Percentiles rank a stretch among this genome's conserved stretches.
Evolutionary conservation across 257 asterid genomes (phyloP).

Genomic region (Solanum peruvianum): DNA sequence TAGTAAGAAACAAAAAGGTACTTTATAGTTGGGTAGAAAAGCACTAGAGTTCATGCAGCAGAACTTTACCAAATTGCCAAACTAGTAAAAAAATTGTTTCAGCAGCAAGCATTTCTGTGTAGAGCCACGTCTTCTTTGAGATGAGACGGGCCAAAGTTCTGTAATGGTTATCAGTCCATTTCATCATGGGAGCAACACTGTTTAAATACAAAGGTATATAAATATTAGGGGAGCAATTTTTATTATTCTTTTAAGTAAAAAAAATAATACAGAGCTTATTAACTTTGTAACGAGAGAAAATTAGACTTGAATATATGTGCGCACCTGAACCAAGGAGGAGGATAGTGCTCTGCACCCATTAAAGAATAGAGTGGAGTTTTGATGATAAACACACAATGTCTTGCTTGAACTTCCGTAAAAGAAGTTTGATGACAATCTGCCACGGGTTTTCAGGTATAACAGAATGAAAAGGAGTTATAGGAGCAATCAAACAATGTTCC

Average conservation of each 20-base stretch:
- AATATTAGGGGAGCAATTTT: background rate
- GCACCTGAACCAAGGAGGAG: slow-evolving; percentile 90
- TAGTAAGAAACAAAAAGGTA: background rate
- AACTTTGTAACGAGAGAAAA: background rate
- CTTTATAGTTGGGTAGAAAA: background rate
- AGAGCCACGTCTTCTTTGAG: slow-evolving; percentile 77
- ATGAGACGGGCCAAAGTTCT: slow-evolving; percentile 87
- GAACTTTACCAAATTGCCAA: slow-evolving; percentile 64
- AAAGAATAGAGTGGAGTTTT: slow-evolving; percentile 22
- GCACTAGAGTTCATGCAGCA: background rate
- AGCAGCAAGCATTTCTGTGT: slow-evolving; percentile 98
- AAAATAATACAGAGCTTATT: background rate
- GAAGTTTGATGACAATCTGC: slow-evolving; percentile 44
- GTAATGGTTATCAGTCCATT: slow-evolving; percentile 74
- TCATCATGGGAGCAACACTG: slow-evolving; percentile 99
- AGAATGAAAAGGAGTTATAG: slow-evolving; percentile 60
- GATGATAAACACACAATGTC: slow-evolving; percentile 18
- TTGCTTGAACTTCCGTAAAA: slow-evolving; percentile 22
- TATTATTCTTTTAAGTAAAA: background rate
- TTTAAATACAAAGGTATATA: background rate
- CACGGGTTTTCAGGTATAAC: slow-evolving; percentile 42
- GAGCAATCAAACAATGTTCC: slow-evolving; percentile 58
- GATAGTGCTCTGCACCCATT: slow-evolving; percentile 59
- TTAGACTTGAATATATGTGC: slow-evolving; percentile 18
- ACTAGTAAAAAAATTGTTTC: slow-evolving; percentile 71